Conservation (phyloP, 2,329 filamentous ascomycete species). For the Diaporthe destruens region DNA sequence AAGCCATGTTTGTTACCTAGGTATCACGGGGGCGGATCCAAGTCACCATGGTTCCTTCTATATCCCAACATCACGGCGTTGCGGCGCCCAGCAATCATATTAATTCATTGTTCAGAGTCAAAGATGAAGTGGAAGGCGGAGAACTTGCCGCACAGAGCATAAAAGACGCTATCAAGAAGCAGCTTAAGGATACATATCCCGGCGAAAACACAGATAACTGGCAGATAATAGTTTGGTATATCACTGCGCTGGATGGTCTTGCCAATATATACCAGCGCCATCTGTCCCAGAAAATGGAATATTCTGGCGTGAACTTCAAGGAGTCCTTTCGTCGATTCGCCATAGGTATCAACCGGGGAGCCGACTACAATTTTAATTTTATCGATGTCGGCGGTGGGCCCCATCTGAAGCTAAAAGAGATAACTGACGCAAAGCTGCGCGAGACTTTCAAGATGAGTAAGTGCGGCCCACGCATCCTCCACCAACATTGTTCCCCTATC, state of each 20-base stretch:
- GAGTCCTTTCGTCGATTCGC: background rate
- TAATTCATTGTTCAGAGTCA: background rate
- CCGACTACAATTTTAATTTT: conserved; percentile 1
- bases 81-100: no score
- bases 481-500: no score
- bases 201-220: background rate
- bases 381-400: background rate
- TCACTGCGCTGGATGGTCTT: background rate
- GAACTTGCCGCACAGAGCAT: background rate
- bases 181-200: background rate
- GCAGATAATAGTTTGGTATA: conserved; percentile 7
- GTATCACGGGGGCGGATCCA: no score
- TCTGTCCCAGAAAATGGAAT: background rate
- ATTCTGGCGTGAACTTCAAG: background rate
- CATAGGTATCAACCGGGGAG: background rate
- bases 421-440: background rate
- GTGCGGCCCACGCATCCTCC: no score
- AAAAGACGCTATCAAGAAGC: background rate
- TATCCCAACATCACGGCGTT: no score
- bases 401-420: background rate
- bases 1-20: background rate
- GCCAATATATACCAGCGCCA: background rate
- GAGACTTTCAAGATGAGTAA: conserved; percentile 12
- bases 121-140: background rate
- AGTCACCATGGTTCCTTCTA: no score